Evolutionary conservation across 1,139 yeast genomes (phyloP).

Genomic region (Taphrina pruni): DNA sequence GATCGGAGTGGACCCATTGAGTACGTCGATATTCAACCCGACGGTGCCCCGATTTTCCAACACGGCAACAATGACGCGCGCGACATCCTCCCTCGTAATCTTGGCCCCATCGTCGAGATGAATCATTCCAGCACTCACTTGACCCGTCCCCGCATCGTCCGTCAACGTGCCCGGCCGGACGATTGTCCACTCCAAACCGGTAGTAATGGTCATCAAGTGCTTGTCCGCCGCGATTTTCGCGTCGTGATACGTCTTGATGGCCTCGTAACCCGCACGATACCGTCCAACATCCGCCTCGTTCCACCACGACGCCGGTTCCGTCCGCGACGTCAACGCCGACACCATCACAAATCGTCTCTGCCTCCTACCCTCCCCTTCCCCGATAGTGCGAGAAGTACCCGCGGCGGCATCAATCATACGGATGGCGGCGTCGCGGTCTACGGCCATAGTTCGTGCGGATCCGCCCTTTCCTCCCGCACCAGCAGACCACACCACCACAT

Average conservation of each 20-base stretch:
- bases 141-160: conserved; percentile 56
- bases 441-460: conserved; percentile 57
- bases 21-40: conserved; percentile 6
- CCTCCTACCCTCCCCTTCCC: too few species aligned
- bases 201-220: conserved; percentile 49
- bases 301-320: not conserved
- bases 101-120: not conserved
- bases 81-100: conserved; percentile 26
- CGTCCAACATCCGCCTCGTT: conserved; percentile 58
- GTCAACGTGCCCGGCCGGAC: conserved; percentile 59
- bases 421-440: conserved; percentile 69
- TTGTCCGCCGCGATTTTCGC: conserved; percentile 66
- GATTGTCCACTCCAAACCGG: conserved; percentile 59
- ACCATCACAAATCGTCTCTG: conserved; percentile 59
- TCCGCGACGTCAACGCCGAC: conserved; percentile 58
- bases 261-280: conserved; percentile 52
- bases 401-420: conserved; percentile 61
- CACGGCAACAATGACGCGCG: conserved; percentile 2
- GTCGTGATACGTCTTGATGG: conserved; percentile 56
- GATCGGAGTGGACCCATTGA: conserved; percentile 3
- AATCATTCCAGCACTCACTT: conserved; percentile 46
- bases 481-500: conserved; percentile 67
- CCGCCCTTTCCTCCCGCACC: conserved; percentile 67
- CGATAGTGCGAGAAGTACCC: too few species aligned
- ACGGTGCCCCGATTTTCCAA: not conserved